A percentile compares a stretch with the other conserved stretches of the same genome.
Evolutionary conservation across 2,329 filamentous ascomycete genomes (phyloP).

Genomic region (Pseudogymnoascus sp.): DNA sequence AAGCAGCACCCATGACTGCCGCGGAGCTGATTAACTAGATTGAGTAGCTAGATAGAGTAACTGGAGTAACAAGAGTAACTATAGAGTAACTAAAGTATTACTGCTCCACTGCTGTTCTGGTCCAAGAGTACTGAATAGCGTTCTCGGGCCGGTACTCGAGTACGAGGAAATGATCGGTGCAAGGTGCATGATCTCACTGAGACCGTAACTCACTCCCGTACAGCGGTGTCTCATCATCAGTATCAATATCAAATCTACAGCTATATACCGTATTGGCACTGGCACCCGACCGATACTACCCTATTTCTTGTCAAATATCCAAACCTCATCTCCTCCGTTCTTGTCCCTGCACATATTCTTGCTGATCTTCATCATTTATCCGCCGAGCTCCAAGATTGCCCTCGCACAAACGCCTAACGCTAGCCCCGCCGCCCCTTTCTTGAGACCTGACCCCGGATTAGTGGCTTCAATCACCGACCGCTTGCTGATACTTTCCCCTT

Average conservation of each 20-base stretch:
- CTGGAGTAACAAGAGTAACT: not conserved
- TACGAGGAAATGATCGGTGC: slow-evolving; percentile 5
- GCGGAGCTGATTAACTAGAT: not conserved
- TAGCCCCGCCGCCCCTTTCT: slow-evolving; percentile 10
- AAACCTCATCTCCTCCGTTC: not conserved
- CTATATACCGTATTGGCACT: not conserved
- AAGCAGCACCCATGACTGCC: slow-evolving; percentile 4
- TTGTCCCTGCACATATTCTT: not conserved
- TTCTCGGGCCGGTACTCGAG: not conserved
- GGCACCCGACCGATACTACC: not conserved
- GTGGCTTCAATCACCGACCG: slow-evolving; percentile 6
- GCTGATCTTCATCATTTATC: slow-evolving; percentile 10
- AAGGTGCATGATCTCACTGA: slow-evolving; percentile 3
- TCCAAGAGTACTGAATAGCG: not conserved
- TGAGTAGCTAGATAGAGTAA: not conserved
- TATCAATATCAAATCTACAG: not conserved
- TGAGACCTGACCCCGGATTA: slow-evolving; percentile 9
- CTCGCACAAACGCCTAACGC: slow-evolving; percentile 8
- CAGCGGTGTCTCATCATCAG: not conserved
- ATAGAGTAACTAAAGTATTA: not conserved
- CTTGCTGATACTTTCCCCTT: slow-evolving; percentile 5
- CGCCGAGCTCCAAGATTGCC: slow-evolving; percentile 6
- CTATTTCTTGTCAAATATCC: not conserved
- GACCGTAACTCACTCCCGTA: not conserved
- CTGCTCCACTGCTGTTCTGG: too few relatives aligned